Evolutionary conservation across 2,329 filamentous ascomycete genomes (phyloP), one percentile per base, ranked within the genome.

Genomic region (Camillea tinctor): DNA sequence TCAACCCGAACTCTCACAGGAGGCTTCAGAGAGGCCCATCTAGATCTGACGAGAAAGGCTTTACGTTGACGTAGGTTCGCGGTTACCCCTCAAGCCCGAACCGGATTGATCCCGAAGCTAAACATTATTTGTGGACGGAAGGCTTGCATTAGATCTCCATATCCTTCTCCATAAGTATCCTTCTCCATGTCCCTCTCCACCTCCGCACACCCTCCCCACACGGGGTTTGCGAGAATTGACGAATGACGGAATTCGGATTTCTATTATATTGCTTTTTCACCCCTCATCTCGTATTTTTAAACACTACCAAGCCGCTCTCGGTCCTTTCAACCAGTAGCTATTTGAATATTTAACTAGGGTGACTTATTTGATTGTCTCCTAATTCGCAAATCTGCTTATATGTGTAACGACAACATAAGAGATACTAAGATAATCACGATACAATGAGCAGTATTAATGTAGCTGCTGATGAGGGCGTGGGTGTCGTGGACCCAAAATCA

Each of bases 401-500:
- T n/a, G n/a, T n/a, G 26, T 4, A 7, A 30, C 26, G 13, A 30
- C 7, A 44, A 17, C 17, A 7, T 19, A 49, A 17, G 22, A 53
- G 49, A 52, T 3, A 50, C 30, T 22, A 9, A 26, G 11, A 44
- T 23, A 26, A 23, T 22, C 19, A 23, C 30, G 55, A 57, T 56
- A 64, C 36, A 50, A 66, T 66, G 64, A 58, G 56, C n/a, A 68
- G 57, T 52, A 68, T 69, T 55, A 55, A 63, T n/a, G 55, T 65
- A 50, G 59, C 56, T 24, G 58, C 63, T 50, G 52, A 30, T 26
- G 61, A 64, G 26, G 69, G 61, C 26, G 62, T 61, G 15, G 68
- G 72, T 20, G 70, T 72, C 50, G 50, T 59, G 26, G 68, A 76
- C 63, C 77, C 81, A 64, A 82, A 81, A 68, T 75, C 78, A 15